Percentiles rank a stretch among this genome's conserved stretches.
These are phyloP conservation scores for Malassezia japonica DNA, from an alignment of 1,284 basidiomycete species.

Conservation along the genomic window DNA sequence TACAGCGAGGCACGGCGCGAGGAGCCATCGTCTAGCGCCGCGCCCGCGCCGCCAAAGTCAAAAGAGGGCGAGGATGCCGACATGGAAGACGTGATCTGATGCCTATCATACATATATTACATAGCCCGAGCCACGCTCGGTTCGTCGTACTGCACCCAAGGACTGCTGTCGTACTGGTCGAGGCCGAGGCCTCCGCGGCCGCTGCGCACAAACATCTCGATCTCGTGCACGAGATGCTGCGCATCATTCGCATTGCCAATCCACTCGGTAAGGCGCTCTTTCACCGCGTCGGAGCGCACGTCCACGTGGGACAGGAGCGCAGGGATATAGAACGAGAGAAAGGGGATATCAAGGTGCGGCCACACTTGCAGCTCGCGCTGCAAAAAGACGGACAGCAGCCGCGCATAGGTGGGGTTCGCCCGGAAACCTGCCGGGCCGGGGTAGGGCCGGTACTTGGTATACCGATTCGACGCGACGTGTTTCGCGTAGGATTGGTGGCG, in stretches of 20 bases:
- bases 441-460: conserved; percentile 15
- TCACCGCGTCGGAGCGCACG: conserved; percentile 8
- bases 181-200: conserved; percentile 12
- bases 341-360: conserved; percentile 13
- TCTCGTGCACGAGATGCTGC: conserved; percentile 10
- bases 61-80: background rate
- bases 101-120: background rate
- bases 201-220: conserved; percentile 17
- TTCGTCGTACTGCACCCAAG: conserved; percentile 16
- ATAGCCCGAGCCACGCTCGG: no score
- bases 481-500: conserved; percentile 9
- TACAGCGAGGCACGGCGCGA: conserved; percentile 15
- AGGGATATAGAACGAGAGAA: conserved; percentile 16
- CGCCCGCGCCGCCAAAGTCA: background rate
- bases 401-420: conserved; percentile 6
- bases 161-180: conserved; percentile 15
- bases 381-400: conserved; percentile 12
- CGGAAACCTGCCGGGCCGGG: conserved; percentile 10
- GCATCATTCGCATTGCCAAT: conserved; percentile 11
- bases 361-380: conserved; percentile 17
- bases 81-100: conserved; percentile 16
- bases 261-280: conserved; percentile 14
- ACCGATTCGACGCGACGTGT: conserved; percentile 16
- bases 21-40: background rate
- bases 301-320: conserved; percentile 14